phyloP scores from a whole-genome alignment of 257 asterid species.

The Przewalskia tangutica region DNA sequence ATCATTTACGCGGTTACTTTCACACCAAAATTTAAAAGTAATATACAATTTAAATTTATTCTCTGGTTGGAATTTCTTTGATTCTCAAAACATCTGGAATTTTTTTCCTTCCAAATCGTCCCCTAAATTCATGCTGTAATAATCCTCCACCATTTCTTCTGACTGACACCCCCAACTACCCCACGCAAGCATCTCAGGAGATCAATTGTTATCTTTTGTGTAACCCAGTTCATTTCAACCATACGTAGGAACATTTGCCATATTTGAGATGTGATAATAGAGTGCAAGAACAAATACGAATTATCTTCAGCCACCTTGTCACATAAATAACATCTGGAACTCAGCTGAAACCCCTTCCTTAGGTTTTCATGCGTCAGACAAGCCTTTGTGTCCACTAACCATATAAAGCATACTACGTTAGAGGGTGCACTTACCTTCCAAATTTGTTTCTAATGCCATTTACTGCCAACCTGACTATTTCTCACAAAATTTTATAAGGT shows the following conservation, averaged over 20 bases:
- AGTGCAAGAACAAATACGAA: neutral
- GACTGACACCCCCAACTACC: neutral
- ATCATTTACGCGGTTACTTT: neutral
- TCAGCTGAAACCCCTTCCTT: neutral
- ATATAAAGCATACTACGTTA: neutral
- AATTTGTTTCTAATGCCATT: neutral
- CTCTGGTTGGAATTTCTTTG: neutral
- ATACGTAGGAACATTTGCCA: neutral
- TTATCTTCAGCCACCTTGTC: neutral
- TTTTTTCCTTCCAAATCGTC: neutral
- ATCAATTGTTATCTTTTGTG: neutral
- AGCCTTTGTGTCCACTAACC: neutral
- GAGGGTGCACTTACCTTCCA: neutral
- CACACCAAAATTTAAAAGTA: neutral
- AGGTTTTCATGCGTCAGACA: neutral
- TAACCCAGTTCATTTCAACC: neutral
- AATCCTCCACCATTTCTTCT: neutral
- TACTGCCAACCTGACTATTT: too few relatives aligned
- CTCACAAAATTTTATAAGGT: too few relatives aligned
- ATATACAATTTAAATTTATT: neutral
- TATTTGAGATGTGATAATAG: neutral
- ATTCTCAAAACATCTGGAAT: neutral
- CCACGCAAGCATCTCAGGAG: neutral
- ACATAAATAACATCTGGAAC: neutral
- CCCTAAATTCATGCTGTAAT: neutral